Base-by-base conservation (phyloP, 2,329 filamentous ascomycete species). In the Aureobasidium sp. region DNA sequence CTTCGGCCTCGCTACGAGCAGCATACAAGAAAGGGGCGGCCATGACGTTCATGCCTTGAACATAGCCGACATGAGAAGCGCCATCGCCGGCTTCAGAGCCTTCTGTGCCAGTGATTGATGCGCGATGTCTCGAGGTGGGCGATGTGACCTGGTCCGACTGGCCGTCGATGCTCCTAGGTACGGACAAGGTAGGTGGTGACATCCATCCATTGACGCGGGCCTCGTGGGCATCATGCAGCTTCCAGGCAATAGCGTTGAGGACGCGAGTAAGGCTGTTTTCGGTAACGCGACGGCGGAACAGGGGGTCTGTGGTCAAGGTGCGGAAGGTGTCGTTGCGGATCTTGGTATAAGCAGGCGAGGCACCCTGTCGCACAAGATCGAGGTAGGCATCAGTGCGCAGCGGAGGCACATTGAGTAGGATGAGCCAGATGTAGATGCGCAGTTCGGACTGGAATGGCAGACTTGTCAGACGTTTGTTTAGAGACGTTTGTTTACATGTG, bases 241-340 rank as follows among this genome's bases (percentile, higher is more conserved):
- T 90, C 93, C 94, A 99, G 37, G 93, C 93, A 48, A 96, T 86
- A 29, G 94, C 94, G 73, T 99, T 99, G 63, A 99, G 84, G 5
- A 99, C 83, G 13, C 94, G 89, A 64, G 96, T 97, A 45, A 99
- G 78, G 73, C 90, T 96, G 64, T 95, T 95, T 75, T 99, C 94
- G 62, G 91, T 96, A 63, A 99, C 94, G 62, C 93, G 88, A 36
- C 94, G 86, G 64, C 94, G 90, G 79, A 97, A 99, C 39, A 99
- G 84, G n/a, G 93, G 92, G 70, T 99, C 94, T 57, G 93, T 97
- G 36, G 94, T 94, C 60, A 99, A 81, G 0, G 94, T 99, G 68
- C 94, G 90, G 74, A 97, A 97, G 44, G 94, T 97, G 74, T 99
- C 94, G 76, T 99, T 97, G 73, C 92, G 90, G 72, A 99, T 99